These are phyloP conservation scores for Davidsoniella virescens DNA, from an alignment of 2,329 filamentous ascomycete species.

Conservation along the genomic window DNA sequence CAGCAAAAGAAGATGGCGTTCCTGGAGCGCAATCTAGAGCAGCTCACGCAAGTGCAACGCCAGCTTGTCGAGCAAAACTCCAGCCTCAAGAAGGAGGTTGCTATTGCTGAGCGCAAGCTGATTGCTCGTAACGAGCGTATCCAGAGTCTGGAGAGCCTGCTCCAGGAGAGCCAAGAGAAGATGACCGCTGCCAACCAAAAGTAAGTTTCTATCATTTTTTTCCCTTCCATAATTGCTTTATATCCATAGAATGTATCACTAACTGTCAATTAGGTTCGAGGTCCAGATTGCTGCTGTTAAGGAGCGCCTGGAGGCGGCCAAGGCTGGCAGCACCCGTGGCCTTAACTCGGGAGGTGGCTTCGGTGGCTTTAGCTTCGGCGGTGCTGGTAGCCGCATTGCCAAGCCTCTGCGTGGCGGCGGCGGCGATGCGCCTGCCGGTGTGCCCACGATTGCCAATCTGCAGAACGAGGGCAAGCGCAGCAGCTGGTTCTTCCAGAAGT, in stretches of 20 bases:
- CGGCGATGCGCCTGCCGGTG: slow-evolving; percentile 31
- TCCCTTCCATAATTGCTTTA: slow-evolving; percentile 14
- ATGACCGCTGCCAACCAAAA: slow-evolving; percentile 92
- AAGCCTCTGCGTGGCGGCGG: slow-evolving; percentile 51
- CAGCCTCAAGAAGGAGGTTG: slow-evolving; percentile 94
- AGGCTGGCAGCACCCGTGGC: slow-evolving; percentile 75
- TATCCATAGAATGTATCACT: slow-evolving; percentile 14
- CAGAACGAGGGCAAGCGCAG: slow-evolving; percentile 52
- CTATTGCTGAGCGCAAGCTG: slow-evolving; percentile 92
- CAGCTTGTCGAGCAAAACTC: slow-evolving; percentile 98
- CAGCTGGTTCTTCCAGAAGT: slow-evolving; percentile 61
- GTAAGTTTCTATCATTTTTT: slow-evolving; percentile 36
- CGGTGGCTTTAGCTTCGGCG: slow-evolving; percentile 55
- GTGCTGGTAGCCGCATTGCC: slow-evolving; percentile 48
- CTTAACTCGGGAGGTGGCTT: slow-evolving; percentile 46
- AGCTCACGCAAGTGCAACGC: slow-evolving; percentile 90
- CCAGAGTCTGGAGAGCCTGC: slow-evolving; percentile 74
- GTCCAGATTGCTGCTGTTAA: slow-evolving; percentile 93
- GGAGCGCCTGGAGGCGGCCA: slow-evolving; percentile 90
- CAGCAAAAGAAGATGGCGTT: slow-evolving; percentile 99
- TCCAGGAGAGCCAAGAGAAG: slow-evolving; percentile 97
- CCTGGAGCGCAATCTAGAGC: slow-evolving; percentile 92
- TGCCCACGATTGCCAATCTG: slow-evolving; percentile 40
- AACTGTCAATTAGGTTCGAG: slow-evolving; percentile 55
- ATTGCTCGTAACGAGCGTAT: slow-evolving; percentile 95